Conservation (phyloP, 805 yeast genomes). For the Metschnikowia vanudenii region DNA sequence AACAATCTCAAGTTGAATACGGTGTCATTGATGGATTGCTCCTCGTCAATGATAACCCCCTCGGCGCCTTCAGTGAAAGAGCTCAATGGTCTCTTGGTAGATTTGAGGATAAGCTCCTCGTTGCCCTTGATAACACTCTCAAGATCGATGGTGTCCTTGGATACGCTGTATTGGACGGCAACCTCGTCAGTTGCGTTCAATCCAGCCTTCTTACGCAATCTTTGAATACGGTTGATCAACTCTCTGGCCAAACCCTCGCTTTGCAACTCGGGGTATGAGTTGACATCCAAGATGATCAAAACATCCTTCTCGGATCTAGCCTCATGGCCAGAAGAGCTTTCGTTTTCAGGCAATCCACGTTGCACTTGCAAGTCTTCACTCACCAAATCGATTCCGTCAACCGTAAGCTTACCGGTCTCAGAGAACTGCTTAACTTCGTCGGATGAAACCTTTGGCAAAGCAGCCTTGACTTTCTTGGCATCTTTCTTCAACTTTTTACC, state of each 20-base stretch:
- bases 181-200: conserved; percentile 95
- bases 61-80: conserved; percentile 43
- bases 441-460: conserved; percentile 78
- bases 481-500: conserved; percentile 97
- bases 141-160: conserved; percentile 64
- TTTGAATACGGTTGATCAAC: conserved; percentile 93
- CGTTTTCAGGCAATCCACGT: conserved; percentile 78
- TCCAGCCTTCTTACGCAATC: conserved; percentile 94
- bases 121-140: conserved; percentile 62
- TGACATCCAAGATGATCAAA: conserved; percentile 83
- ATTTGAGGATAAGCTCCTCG: conserved; percentile 67
- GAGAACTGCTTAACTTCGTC: conserved; percentile 78
- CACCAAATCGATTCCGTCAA: conserved; percentile 85
- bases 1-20: conserved; percentile 74
- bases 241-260: conserved; percentile 97
- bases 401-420: conserved; percentile 68
- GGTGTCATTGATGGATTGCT: conserved; percentile 74
- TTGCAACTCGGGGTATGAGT: conserved; percentile 81
- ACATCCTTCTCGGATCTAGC: conserved; percentile 88
- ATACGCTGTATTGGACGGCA: conserved; percentile 71
- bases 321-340: conserved; percentile 70
- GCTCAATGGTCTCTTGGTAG: conserved; percentile 65
- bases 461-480: conserved; percentile 91
- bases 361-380: conserved; percentile 87
- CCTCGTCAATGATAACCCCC: conserved; percentile 71